Evolutionary conservation across 345 rosid genomes (phyloP).

Genomic region (Clarkia xantiana): DNA sequence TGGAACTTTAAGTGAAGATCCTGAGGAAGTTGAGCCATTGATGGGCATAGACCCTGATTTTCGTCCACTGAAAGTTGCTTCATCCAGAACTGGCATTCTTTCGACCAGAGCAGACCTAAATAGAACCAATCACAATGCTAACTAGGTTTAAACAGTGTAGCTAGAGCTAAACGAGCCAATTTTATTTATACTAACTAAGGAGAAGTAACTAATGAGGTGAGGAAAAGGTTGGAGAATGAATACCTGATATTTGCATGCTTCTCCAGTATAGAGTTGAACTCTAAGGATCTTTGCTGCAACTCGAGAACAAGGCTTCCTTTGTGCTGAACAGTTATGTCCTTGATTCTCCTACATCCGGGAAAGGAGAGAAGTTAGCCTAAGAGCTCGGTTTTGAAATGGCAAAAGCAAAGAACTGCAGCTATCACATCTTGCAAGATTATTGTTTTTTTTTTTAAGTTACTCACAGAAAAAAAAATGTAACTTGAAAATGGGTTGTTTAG

Average conservation of each 20-base stretch:
- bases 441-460: too few relatives aligned
- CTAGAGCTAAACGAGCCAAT: neutral
- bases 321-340: constrained; percentile 47
- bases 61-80: constrained; percentile 82
- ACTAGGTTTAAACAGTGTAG: neutral
- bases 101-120: constrained; percentile 79
- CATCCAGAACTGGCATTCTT: constrained; percentile 98
- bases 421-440: too few relatives aligned
- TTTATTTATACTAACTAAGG: neutral
- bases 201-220: constrained; percentile 5
- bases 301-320: constrained; percentile 92
- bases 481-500: too few relatives aligned
- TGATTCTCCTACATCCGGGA: constrained; percentile 53
- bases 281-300: constrained; percentile 96
- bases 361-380: neutral
- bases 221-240: constrained; percentile 3
- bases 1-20: constrained; percentile 58
- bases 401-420: neutral
- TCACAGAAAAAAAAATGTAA: too few relatives aligned
- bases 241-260: constrained; percentile 83
- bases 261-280: constrained; percentile 73
- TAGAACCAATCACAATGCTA: constrained; percentile 13
- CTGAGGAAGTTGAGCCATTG: constrained; percentile 46
- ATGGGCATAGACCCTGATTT: constrained; percentile 69
- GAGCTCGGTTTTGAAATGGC: neutral